Conservation (phyloP, 495 filamentous ascomycete genomes). For the Penicillium cinerascens region DNA sequence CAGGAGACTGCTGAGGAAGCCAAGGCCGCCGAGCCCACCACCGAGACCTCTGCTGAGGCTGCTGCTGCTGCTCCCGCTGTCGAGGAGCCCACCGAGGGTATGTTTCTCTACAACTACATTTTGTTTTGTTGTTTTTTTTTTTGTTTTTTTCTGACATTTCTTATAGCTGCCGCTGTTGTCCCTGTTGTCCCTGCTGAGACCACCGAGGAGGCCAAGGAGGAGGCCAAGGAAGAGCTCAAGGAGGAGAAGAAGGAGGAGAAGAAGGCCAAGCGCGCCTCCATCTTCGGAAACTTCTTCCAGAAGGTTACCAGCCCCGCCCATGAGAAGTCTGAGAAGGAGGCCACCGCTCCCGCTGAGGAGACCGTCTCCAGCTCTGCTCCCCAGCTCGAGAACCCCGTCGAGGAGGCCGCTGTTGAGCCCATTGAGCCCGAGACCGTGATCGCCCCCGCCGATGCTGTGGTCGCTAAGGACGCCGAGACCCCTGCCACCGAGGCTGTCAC, state of each 20-base stretch:
- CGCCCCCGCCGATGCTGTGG: constrained; percentile 40
- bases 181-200: constrained; percentile 26
- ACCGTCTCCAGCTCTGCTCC: constrained; percentile 48
- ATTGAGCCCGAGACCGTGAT: constrained; percentile 44
- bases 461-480: constrained; percentile 38
- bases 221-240: constrained; percentile 32
- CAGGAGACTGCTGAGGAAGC: constrained; percentile 39
- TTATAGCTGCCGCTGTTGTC: constrained; percentile 12
- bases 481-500: constrained; percentile 31
- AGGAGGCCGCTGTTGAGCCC: constrained; percentile 40
- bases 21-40: constrained; percentile 21
- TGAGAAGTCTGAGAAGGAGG: constrained; percentile 53
- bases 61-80: constrained; percentile 19
- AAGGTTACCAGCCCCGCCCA: constrained; percentile 51
- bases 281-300: constrained; percentile 54
- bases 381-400: constrained; percentile 50
- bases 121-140: not conserved
- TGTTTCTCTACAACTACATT: not conserved
- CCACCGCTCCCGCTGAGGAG: constrained; percentile 42
- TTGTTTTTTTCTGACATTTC: constrained; percentile 4
- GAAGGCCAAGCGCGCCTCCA: constrained; percentile 50
- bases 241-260: constrained; percentile 41
- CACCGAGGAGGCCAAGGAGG: constrained; percentile 24
- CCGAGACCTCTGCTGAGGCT: constrained; percentile 18
- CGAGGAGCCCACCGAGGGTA: constrained; percentile 29